These are phyloP conservation scores for Didymella arachidicola DNA, from an alignment of 2,329 filamentous ascomycete species.

Conservation along the genomic window DNA sequence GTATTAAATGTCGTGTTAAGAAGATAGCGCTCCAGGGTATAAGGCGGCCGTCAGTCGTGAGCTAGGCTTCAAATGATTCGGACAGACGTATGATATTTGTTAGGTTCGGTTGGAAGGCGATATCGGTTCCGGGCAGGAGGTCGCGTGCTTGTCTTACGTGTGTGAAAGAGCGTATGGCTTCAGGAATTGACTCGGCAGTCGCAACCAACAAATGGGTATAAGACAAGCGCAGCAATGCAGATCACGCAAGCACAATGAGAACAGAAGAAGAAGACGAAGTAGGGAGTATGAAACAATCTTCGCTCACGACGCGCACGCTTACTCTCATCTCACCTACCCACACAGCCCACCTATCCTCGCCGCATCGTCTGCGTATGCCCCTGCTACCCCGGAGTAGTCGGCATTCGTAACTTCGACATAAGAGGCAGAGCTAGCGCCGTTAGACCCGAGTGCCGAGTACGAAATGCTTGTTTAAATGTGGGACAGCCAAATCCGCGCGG, in stretches of 20 bases:
- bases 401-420: constrained; percentile 10
- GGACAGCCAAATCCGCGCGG: constrained; percentile 30
- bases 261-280: constrained; percentile 6
- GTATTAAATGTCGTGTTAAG: constrained; percentile 16
- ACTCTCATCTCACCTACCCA: constrained; percentile 14
- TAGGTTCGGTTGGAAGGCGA: background rate
- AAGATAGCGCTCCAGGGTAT: constrained; percentile 4
- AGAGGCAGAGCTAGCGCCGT: constrained; percentile 14
- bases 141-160: constrained; percentile 14
- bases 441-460: constrained; percentile 19
- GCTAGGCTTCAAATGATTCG: background rate
- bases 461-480: constrained; percentile 19
- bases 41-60: background rate
- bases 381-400: constrained; percentile 20
- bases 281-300: constrained; percentile 7
- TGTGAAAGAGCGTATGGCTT: constrained; percentile 12
- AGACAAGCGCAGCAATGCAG: constrained; percentile 1
- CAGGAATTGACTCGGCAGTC: constrained; percentile 12
- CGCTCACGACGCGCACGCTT: constrained; percentile 15
- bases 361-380: constrained; percentile 7
- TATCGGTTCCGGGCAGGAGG: constrained; percentile 9
- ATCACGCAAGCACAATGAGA: background rate
- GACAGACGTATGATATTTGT: background rate
- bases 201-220: constrained; percentile 6
- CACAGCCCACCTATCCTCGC: constrained; percentile 8